These are phyloP conservation scores for Termitomyces bulborhizus DNA, from an alignment of 768 basidiomycete species.

Conservation along the genomic window DNA sequence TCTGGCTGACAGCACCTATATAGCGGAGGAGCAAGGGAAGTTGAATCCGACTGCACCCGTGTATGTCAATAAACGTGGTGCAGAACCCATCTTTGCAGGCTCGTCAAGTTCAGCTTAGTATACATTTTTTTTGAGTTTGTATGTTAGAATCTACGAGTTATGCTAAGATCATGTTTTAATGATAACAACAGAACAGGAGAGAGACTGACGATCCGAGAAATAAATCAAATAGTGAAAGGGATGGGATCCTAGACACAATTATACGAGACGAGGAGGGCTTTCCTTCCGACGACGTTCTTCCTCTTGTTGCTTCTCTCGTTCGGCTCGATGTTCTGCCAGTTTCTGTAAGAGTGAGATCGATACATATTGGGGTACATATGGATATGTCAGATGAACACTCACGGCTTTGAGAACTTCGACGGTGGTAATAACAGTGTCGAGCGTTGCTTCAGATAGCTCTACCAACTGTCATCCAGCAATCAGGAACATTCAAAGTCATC, in stretches of 20 bases:
- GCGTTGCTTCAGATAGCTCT: constrained; percentile 62
- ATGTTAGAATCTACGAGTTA: background rate
- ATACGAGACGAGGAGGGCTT: constrained; percentile 15
- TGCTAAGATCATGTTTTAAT: background rate
- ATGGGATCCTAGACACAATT: background rate
- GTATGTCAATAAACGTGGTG: constrained; percentile 17
- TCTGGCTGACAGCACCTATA: background rate
- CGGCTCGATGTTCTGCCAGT: constrained; percentile 44
- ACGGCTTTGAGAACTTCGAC: constrained; percentile 59
- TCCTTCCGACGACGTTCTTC: constrained; percentile 19
- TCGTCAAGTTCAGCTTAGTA: constrained; percentile 1
- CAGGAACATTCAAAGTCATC: background rate
- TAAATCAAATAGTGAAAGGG: background rate
- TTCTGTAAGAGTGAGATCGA: constrained; percentile 31
- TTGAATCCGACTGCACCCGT: constrained; percentile 15
- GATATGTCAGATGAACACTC: constrained; percentile 17
- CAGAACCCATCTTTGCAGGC: background rate
- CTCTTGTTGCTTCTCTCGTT: constrained; percentile 36
- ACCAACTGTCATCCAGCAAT: constrained; percentile 35
- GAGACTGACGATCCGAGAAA: background rate
- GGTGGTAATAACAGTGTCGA: constrained; percentile 52
- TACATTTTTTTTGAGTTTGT: background rate
- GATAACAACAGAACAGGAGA: background rate
- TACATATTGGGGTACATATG: constrained; percentile 10
- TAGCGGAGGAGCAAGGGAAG: constrained; percentile 20